phyloP scores from a whole-genome alignment of 2,329 filamentous ascomycete species.

The Raffaelea albimanens region DNA sequence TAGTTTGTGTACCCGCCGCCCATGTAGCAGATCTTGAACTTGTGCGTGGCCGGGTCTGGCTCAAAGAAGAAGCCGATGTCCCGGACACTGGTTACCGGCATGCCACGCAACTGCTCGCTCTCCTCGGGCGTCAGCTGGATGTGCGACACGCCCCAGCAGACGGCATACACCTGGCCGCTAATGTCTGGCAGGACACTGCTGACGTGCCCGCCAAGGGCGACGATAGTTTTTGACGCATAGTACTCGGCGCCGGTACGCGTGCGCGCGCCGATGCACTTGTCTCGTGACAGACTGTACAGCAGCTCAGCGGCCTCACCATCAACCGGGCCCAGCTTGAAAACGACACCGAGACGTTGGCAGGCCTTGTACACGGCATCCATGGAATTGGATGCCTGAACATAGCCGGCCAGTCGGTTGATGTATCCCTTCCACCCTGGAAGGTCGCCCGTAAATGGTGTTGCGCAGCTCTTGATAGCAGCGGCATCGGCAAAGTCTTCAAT shows the following conservation, averaged over 20 bases:
- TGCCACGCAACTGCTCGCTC: conserved; percentile 40
- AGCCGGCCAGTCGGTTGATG: conserved; percentile 46
- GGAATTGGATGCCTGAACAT: conserved; percentile 45
- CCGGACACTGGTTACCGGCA: conserved; percentile 51
- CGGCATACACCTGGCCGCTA: conserved; percentile 41
- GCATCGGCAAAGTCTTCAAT: conserved; percentile 16
- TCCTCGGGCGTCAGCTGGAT: conserved; percentile 47
- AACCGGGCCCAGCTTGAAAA: conserved; percentile 28
- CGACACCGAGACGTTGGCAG: conserved; percentile 22
- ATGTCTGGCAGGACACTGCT: conserved; percentile 36
- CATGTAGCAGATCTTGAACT: conserved; percentile 52
- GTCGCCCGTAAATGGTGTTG: conserved; percentile 30
- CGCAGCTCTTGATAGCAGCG: conserved; percentile 18
- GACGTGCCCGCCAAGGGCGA: conserved; percentile 22
- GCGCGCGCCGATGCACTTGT: conserved; percentile 19
- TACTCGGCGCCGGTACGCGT: conserved; percentile 17
- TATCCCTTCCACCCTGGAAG: conserved; percentile 48
- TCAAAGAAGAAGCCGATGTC: conserved; percentile 59
- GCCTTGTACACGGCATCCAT: conserved; percentile 35
- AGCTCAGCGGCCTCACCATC: conserved; percentile 24
- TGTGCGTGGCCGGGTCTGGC: conserved; percentile 45
- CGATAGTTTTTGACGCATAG: conserved; percentile 32
- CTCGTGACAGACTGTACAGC: conserved; percentile 21
- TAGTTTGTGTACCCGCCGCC: conserved; percentile 42
- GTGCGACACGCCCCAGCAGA: conserved; percentile 51